Evolutionary conservation across 495 filamentous ascomycete genomes (phyloP).

Genomic region (Tuber microsphaerosporum): DNA sequence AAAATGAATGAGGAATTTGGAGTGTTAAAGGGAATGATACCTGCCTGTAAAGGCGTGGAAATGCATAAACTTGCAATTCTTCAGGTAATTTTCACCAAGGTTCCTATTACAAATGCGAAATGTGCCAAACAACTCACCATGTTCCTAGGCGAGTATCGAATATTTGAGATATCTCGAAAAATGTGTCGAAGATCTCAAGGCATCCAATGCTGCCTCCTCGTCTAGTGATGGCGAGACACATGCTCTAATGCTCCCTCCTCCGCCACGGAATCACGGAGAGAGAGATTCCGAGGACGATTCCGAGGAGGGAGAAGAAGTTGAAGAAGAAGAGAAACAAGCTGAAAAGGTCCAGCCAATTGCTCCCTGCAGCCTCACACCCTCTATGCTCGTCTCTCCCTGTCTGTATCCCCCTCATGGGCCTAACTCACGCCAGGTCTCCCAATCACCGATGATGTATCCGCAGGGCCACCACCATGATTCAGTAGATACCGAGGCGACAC

Average conservation of each 20-base stretch:
- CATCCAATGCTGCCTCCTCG: conserved; percentile 45
- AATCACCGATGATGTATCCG: conserved; percentile 46
- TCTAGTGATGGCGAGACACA: conserved; percentile 25
- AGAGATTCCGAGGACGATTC: conserved; percentile 39
- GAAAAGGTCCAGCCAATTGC: conserved; percentile 27
- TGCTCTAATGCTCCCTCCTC: conserved; percentile 23
- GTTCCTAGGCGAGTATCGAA: conserved; percentile 65
- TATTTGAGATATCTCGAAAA: conserved; percentile 91
- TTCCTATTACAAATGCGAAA: background rate
- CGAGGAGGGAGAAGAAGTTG: conserved; percentile 33
- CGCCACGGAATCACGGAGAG: background rate
- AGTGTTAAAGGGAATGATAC: conserved; percentile 89
- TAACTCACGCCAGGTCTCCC: conserved; percentile 42
- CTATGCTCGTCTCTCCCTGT: conserved; percentile 17
- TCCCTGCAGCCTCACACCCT: conserved; percentile 18
- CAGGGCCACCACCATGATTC: conserved; percentile 45
- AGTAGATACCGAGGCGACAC: conserved; percentile 71
- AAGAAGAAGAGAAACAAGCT: conserved; percentile 33
- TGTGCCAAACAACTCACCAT: background rate
- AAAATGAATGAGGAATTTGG: conserved; percentile 99
- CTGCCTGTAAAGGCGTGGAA: conserved; percentile 79
- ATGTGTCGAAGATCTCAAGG: conserved; percentile 76
- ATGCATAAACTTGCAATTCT: conserved; percentile 98
- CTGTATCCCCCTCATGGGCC: conserved; percentile 39
- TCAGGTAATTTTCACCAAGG: conserved; percentile 55